phyloP scores from a whole-genome alignment of 2,329 filamentous ascomycete species.

The Apiospora aurea region DNA sequence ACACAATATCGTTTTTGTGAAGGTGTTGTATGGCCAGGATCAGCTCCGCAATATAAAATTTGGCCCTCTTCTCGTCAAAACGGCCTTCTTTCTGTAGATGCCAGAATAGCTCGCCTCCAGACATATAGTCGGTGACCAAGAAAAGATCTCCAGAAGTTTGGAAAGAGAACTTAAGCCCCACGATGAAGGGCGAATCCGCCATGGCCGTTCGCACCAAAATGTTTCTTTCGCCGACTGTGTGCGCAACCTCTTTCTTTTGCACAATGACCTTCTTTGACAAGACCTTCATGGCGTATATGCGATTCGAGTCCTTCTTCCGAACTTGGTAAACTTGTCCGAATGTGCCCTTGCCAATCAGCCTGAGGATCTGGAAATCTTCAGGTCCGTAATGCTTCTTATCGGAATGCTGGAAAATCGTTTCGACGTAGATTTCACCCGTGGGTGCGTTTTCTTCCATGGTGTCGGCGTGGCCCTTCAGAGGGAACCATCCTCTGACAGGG shows the following conservation, averaged over 20 bases:
- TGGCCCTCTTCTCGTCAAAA: constrained; percentile 92
- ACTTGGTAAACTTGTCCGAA: constrained; percentile 99
- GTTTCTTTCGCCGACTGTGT: constrained; percentile 96
- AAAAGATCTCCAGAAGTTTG: constrained; percentile 97
- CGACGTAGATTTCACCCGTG: constrained; percentile 88
- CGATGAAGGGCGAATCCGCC: constrained; percentile 95
- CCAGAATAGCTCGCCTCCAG: constrained; percentile 97
- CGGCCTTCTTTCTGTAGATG: constrained; percentile 96
- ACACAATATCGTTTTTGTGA: constrained; percentile 97
- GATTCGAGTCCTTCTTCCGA: constrained; percentile 92
- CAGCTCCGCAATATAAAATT: constrained; percentile 98
- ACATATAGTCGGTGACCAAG: constrained; percentile 99
- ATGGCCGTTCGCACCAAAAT: constrained; percentile 96
- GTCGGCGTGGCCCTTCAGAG: constrained; percentile 77
- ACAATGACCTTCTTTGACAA: constrained; percentile 99
- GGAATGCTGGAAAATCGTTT: constrained; percentile 83
- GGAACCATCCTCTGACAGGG: constrained; percentile 84
- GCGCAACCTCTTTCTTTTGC: constrained; percentile 98
- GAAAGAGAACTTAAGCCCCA: constrained; percentile 98
- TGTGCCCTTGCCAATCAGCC: constrained; percentile 96
- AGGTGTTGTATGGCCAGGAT: constrained; percentile 95
- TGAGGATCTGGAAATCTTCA: constrained; percentile 93
- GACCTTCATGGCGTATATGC: constrained; percentile 99
- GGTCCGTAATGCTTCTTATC: constrained; percentile 94
- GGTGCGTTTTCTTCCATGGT: constrained; percentile 74